Evolutionary conservation across 306 rosid species (phyloP).

Genomic region (Quercus robur): DNA sequence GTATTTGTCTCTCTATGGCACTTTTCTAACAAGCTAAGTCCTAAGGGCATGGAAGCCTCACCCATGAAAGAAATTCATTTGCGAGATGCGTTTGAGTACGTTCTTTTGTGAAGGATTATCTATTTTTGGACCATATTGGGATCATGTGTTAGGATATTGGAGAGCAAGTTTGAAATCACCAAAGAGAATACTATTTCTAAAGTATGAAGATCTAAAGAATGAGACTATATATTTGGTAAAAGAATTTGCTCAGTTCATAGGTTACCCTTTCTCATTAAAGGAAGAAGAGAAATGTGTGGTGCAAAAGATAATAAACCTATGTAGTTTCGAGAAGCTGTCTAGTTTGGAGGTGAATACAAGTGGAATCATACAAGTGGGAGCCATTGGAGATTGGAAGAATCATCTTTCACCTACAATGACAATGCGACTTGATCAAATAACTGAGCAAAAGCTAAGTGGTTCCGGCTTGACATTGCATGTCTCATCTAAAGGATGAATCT

Average conservation of each 20-base stretch:
- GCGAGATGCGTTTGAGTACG: slow-evolving; percentile 2
- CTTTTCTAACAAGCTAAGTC: background rate
- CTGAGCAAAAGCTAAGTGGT: background rate
- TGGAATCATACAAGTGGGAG: background rate
- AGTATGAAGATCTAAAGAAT: slow-evolving; percentile 19
- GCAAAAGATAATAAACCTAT: background rate
- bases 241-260: slow-evolving; percentile 14
- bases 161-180: slow-evolving; percentile 13
- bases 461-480: too few species aligned
- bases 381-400: slow-evolving; percentile 16
- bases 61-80: background rate
- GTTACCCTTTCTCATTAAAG: background rate
- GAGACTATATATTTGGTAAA: background rate
- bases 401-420: background rate
- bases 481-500: too few species aligned
- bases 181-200: slow-evolving; percentile 4
- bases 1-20: background rate
- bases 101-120: slow-evolving; percentile 17
- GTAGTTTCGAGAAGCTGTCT: slow-evolving; percentile 16
- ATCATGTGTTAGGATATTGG: slow-evolving; percentile 19
- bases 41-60: background rate
- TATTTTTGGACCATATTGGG: slow-evolving; percentile 11
- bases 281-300: slow-evolving; percentile 3
- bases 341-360: slow-evolving; percentile 19
- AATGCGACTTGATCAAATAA: background rate